Evolutionary conservation across 192 early-diverging fungal genomes (phyloP).

Genomic region (Umbelopsis isabellina): DNA sequence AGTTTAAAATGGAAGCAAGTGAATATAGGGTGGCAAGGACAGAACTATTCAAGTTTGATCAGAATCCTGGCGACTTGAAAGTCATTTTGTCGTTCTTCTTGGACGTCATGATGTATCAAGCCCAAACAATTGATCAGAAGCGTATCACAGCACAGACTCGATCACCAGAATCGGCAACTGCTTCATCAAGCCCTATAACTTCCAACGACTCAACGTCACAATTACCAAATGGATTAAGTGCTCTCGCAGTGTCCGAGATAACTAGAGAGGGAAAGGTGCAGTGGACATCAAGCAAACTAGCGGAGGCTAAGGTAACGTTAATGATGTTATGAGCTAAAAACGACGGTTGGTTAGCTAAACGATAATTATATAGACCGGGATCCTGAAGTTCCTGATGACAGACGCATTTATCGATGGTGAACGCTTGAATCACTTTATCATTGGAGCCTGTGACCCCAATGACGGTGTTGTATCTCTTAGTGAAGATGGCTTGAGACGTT

Average conservation of each 20-base stretch:
- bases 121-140: constrained; percentile 24
- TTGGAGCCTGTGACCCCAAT: constrained; percentile 70
- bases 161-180: constrained; percentile 17
- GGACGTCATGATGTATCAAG: constrained; percentile 70
- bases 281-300: constrained; percentile 54
- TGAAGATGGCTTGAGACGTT: constrained; percentile 79
- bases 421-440: constrained; percentile 62
- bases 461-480: constrained; percentile 69
- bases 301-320: constrained; percentile 40
- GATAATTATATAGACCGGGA: constrained; percentile 39
- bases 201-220: neutral
- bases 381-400: constrained; percentile 46
- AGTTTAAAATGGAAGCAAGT: constrained; percentile 45
- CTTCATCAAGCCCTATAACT: constrained; percentile 11
- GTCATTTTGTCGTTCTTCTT: constrained; percentile 59
- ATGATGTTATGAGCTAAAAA: constrained; percentile 27
- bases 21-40: constrained; percentile 40
- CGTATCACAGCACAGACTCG: constrained; percentile 5
- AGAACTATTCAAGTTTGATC: constrained; percentile 63
- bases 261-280: constrained; percentile 76
- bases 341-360: constrained; percentile 21
- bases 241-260: constrained; percentile 53
- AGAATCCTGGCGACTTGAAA: constrained; percentile 53
- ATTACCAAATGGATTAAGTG: constrained; percentile 62
- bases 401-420: constrained; percentile 48